phyloP scores from a whole-genome alignment of 495 filamentous ascomycete genomes.

The Venustampulla echinocandica region DNA sequence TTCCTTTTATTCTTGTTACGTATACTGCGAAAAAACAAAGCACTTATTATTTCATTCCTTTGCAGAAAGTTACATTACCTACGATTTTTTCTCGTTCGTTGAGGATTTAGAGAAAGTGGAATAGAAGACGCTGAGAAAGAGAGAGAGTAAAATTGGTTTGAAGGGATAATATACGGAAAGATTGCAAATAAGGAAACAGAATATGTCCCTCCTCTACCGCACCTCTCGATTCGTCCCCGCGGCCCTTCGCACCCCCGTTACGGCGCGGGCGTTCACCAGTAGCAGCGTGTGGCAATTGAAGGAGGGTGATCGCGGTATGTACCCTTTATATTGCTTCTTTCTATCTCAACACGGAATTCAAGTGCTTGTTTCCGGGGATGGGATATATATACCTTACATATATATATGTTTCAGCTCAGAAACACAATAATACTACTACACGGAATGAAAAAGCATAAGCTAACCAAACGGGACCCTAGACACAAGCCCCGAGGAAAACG shows the following conservation, averaged over 20 bases:
- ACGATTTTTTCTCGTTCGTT: background rate
- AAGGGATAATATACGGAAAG: too few relatives aligned
- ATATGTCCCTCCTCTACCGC: conserved; percentile 21
- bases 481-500: conserved; percentile 37
- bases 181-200: too few relatives aligned
- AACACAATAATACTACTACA: too few relatives aligned
- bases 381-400: too few relatives aligned
- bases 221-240: conserved; percentile 6
- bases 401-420: too few relatives aligned
- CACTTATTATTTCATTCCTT: background rate
- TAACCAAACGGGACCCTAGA: too few relatives aligned
- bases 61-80: background rate
- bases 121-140: too few relatives aligned
- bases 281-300: conserved; percentile 13
- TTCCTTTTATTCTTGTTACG: too few relatives aligned
- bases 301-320: conserved; percentile 20
- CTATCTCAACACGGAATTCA: background rate
- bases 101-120: too few relatives aligned
- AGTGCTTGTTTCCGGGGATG: background rate
- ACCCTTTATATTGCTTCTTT: background rate
- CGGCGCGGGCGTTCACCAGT: conserved; percentile 4
- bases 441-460: too few relatives aligned
- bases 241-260: background rate
- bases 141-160: too few relatives aligned
- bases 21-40: background rate